Evolutionary conservation across 139 green algal genomes (phyloP).

Genomic region (Chlamydomonas sphaeroides): DNA sequence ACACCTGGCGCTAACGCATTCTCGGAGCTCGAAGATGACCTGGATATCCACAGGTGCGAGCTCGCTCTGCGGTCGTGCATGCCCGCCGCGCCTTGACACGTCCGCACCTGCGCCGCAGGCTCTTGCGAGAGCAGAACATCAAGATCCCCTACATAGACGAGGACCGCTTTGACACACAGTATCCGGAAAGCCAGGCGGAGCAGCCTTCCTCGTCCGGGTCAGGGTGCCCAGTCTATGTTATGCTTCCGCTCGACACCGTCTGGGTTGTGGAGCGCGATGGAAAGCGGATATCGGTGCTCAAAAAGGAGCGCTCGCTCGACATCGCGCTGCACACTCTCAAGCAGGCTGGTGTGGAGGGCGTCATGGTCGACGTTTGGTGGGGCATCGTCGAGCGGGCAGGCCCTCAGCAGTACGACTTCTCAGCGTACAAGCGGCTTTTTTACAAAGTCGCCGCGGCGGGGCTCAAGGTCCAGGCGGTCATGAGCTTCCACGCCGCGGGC

Average conservation of each 20-base stretch:
- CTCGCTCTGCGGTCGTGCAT: neutral
- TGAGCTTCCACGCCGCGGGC: constrained; percentile 92
- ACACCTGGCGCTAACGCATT: constrained; percentile 29
- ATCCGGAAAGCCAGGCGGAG: constrained; percentile 39
- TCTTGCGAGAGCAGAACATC: constrained; percentile 55
- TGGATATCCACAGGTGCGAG: constrained; percentile 48
- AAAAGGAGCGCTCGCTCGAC: constrained; percentile 85
- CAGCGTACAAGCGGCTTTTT: constrained; percentile 79
- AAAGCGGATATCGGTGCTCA: constrained; percentile 73
- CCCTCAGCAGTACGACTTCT: constrained; percentile 86
- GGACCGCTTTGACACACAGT: constrained; percentile 47
- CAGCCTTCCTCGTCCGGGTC: constrained; percentile 23
- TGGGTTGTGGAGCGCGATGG: constrained; percentile 91
- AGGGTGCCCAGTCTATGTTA: constrained; percentile 94
- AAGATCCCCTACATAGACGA: constrained; percentile 50
- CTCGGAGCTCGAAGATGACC: constrained; percentile 45
- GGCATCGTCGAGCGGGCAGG: constrained; percentile 83
- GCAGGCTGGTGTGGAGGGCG: constrained; percentile 87
- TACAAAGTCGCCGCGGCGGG: constrained; percentile 64
- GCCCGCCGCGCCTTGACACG: neutral
- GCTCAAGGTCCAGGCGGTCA: constrained; percentile 86
- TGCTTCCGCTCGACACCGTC: constrained; percentile 98
- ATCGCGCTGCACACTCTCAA: constrained; percentile 86
- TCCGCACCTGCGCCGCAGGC: constrained; percentile 24
- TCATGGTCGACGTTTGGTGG: constrained; percentile 97